Conservation (phyloP, 768 basidiomycete genomes). For the Rubroboletus pulcherrimus region DNA sequence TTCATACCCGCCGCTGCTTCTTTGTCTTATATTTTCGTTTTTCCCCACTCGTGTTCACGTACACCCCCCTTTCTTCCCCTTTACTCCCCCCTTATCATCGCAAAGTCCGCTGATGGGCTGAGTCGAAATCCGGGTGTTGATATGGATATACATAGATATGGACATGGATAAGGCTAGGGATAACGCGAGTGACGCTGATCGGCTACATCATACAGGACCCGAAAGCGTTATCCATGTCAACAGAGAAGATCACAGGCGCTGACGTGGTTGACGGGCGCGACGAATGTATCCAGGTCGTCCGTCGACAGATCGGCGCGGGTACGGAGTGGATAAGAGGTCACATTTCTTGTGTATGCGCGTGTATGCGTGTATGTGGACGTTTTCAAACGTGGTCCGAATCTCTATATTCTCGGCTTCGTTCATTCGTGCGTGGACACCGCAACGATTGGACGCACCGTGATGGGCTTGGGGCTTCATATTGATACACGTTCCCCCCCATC, state of each 20-base stretch:
- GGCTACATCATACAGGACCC: slow-evolving; percentile 40
- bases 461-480: slow-evolving; percentile 6
- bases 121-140: not conserved
- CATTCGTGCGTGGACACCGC: not conserved
- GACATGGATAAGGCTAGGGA: not conserved
- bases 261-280: slow-evolving; percentile 56
- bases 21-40: not conserved
- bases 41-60: no score
- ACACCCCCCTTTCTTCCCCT: no score
- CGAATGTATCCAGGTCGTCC: slow-evolving; percentile 51
- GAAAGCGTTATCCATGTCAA: slow-evolving; percentile 44
- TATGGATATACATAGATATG: not conserved
- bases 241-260: slow-evolving; percentile 51
- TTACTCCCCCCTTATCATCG: slow-evolving; percentile 7
- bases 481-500: slow-evolving; percentile 10
- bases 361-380: slow-evolving; percentile 2
- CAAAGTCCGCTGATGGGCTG: slow-evolving; percentile 12
- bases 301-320: slow-evolving; percentile 59
- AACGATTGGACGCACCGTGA: not conserved
- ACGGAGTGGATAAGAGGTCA: slow-evolving; percentile 66
- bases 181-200: slow-evolving; percentile 1
- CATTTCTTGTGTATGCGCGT: not conserved
- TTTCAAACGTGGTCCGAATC: no score
- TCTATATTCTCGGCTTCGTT: no score
- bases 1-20: slow-evolving; percentile 2